phyloP scores from a whole-genome alignment of 129 eudicot species.

The Deinandra increscens region DNA sequence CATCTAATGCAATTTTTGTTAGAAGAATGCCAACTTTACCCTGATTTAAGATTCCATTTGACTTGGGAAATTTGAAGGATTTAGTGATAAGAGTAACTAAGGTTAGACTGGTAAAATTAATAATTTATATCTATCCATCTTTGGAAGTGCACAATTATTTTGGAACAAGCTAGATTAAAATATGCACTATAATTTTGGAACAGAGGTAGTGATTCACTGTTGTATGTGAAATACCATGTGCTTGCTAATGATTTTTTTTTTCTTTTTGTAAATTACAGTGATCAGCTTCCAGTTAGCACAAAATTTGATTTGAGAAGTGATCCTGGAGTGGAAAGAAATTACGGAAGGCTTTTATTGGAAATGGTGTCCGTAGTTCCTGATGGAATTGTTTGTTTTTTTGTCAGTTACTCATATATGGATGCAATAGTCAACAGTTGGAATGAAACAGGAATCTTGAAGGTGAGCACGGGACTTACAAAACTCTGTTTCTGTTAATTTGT shows the following conservation, averaged over 20 bases:
- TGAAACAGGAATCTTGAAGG: constrained; percentile 93
- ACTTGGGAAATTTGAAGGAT: not conserved
- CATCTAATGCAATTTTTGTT: not conserved
- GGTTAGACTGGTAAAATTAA: not conserved
- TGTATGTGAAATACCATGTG: too few species aligned
- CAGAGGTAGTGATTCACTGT: not conserved
- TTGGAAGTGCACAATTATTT: not conserved
- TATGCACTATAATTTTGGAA: not conserved
- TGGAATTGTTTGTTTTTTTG: constrained; percentile 96
- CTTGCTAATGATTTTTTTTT: too few species aligned
- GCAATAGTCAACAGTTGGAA: constrained; percentile 98
- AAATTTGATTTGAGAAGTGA: constrained; percentile 95
- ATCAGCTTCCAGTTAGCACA: constrained; percentile 98
- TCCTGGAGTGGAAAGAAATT: constrained; percentile 96
- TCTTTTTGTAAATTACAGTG: too few species aligned
- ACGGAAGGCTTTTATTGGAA: constrained; percentile 93
- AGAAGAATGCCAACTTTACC: not conserved
- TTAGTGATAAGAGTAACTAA: not conserved
- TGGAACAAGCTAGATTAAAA: not conserved
- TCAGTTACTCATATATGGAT: constrained; percentile 98
- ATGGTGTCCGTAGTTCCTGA: constrained; percentile 99
- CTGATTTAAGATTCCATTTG: not conserved
- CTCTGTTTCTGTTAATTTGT: not conserved
- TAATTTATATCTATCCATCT: not conserved
- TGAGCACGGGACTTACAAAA: constrained; percentile 10